These are phyloP conservation scores for Basidiobolus meristosporus DNA, from an alignment of 371 early-diverging fungal species.

Conservation along the genomic window DNA sequence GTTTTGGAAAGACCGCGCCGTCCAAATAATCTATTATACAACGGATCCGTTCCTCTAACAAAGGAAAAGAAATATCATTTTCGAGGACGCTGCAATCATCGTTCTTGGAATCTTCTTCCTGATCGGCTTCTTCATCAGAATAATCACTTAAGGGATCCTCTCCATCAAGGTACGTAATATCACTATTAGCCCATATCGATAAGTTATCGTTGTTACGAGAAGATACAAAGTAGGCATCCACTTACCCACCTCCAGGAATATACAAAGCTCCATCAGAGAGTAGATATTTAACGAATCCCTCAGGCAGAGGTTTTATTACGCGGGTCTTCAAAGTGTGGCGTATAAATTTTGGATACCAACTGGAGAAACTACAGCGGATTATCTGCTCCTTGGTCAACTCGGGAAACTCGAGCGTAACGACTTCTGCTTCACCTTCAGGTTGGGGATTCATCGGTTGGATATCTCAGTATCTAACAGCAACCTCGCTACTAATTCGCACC, in stretches of 20 bases:
- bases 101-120: not conserved
- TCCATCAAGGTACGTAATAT: constrained; percentile 1
- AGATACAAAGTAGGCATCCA: not conserved
- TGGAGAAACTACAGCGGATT: constrained; percentile 39
- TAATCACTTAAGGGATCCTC: constrained; percentile 9
- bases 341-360: constrained; percentile 57
- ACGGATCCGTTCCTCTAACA: constrained; percentile 31
- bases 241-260: constrained; percentile 44
- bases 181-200: not conserved
- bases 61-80: constrained; percentile 28
- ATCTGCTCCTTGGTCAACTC: too few relatives aligned
- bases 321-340: constrained; percentile 40
- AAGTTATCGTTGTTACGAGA: not conserved
- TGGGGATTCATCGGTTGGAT: too few relatives aligned
- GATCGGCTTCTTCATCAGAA: constrained; percentile 14
- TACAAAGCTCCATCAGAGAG: constrained; percentile 57
- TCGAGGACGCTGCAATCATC: not conserved
- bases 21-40: constrained; percentile 47
- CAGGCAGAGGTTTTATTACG: constrained; percentile 36
- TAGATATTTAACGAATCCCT: constrained; percentile 63
- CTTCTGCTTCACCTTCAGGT: too few relatives aligned
- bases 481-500: too few relatives aligned
- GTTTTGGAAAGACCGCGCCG: constrained; percentile 76
- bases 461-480: too few relatives aligned
- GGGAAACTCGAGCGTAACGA: too few relatives aligned